A percentile compares a stretch with the other conserved stretches of the same genome.
Evolutionary conservation across 208 protist species (phyloP).

Genomic region (Kentomonas sorsogonicus): DNA sequence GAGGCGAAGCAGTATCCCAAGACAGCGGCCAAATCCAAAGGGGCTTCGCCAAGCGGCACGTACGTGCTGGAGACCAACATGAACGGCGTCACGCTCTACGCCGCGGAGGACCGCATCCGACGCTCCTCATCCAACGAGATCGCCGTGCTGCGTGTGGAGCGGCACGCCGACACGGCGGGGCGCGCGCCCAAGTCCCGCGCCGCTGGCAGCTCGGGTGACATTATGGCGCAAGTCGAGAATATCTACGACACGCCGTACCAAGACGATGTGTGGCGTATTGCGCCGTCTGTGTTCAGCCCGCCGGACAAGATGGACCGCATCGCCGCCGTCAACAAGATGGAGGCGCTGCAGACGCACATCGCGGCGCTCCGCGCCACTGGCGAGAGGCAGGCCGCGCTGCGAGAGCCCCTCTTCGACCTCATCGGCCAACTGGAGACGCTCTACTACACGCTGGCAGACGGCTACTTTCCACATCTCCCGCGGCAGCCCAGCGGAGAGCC

Average conservation of each 20-base stretch:
- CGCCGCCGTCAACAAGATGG: slow-evolving; percentile 62
- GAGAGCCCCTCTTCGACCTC: slow-evolving; percentile 7
- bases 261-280: slow-evolving; percentile 24
- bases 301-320: slow-evolving; percentile 88
- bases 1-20: slow-evolving; percentile 32
- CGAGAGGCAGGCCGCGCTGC: neutral
- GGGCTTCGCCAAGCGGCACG: slow-evolving; percentile 55
- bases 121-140: slow-evolving; percentile 58
- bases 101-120: slow-evolving; percentile 52
- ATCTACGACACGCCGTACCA: slow-evolving; percentile 56
- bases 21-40: slow-evolving; percentile 13
- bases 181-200: slow-evolving; percentile 9
- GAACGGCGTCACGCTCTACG: slow-evolving; percentile 59
- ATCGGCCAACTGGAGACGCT: too few relatives aligned
- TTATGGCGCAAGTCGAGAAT: slow-evolving; percentile 31
- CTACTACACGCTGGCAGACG: slow-evolving; percentile 33
- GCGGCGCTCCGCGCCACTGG: slow-evolving; percentile 25
- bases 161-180: slow-evolving; percentile 6
- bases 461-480: slow-evolving; percentile 64
- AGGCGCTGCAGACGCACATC: slow-evolving; percentile 42
- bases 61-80: slow-evolving; percentile 81
- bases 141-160: slow-evolving; percentile 30
- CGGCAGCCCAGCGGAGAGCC: neutral
- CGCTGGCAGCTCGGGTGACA: neutral
- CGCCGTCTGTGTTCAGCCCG: slow-evolving; percentile 52